phyloP scores from a whole-genome alignment of 164 flowering plant genomes.

The Stephania japonica region DNA sequence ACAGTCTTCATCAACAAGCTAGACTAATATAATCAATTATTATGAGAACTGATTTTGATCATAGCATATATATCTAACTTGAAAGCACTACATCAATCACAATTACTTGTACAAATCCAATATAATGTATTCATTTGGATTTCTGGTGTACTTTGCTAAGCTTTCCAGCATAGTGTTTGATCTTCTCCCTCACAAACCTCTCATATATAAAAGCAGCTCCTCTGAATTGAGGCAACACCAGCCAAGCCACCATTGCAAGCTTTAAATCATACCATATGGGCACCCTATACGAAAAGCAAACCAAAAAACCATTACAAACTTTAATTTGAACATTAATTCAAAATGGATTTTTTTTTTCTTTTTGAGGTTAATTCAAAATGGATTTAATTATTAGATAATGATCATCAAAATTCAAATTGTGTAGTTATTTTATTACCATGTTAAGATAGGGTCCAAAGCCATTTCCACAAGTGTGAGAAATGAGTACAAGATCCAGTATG shows the following conservation, averaged over 20 bases:
- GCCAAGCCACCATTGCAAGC: slow-evolving; percentile 46
- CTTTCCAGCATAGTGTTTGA: slow-evolving; percentile 22
- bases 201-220: slow-evolving; percentile 69
- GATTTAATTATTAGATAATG: no score
- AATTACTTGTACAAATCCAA: no score
- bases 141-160: slow-evolving; percentile 8
- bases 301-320: background rate
- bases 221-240: slow-evolving; percentile 58
- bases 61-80: background rate
- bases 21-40: background rate
- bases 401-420: background rate
- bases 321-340: background rate
- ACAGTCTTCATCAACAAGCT: background rate
- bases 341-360: no score
- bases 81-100: no score
- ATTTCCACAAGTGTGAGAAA: slow-evolving; percentile 85
- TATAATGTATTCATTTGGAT: background rate
- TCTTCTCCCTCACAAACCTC: slow-evolving; percentile 51
- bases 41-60: background rate
- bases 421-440: slow-evolving; percentile 37
- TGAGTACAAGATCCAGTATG: slow-evolving; percentile 94
- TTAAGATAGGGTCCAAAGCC: slow-evolving; percentile 54
- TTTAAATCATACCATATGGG: slow-evolving; percentile 65
- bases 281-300: slow-evolving; percentile 27
- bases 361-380: no score